Conservation (phyloP, 768 basidiomycete species). For the Leccinum boreale region DNA sequence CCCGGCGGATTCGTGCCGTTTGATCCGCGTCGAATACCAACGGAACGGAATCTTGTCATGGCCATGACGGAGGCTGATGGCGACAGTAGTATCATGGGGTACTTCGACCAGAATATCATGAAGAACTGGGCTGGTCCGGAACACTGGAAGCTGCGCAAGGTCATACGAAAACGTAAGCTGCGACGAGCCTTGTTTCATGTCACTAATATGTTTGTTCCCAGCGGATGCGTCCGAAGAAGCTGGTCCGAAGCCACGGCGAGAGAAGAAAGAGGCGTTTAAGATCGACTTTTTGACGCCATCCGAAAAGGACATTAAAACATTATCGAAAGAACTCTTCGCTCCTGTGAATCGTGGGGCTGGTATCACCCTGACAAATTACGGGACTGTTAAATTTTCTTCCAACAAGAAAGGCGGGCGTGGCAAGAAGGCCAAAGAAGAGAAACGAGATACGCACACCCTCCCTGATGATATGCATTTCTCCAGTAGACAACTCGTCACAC, state of each 20-base stretch:
- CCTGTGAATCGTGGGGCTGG: conserved; percentile 67
- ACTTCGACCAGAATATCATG: conserved; percentile 81
- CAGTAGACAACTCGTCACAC: conserved; percentile 79
- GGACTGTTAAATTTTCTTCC: conserved; percentile 23
- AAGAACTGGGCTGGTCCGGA: conserved; percentile 99
- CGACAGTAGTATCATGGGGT: conserved; percentile 65
- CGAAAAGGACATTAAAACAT: conserved; percentile 57
- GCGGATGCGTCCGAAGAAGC: conserved; percentile 51
- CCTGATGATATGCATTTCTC: conserved; percentile 99
- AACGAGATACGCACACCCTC: conserved; percentile 70
- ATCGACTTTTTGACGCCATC: conserved; percentile 72
- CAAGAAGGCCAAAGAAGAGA: conserved; percentile 53
- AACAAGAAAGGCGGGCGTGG: conserved; percentile 40
- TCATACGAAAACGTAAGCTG: conserved; percentile 70
- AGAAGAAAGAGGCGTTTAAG: conserved; percentile 77
- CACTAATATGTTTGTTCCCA: conserved; percentile 15
- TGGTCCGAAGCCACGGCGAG: conserved; percentile 54
- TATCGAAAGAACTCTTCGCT: conserved; percentile 72
- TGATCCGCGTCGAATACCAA: conserved; percentile 77
- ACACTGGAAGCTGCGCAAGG: conserved; percentile 92
- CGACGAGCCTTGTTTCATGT: not conserved
- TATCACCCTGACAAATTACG: conserved; percentile 63
- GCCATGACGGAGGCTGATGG: conserved; percentile 74
- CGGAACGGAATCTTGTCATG: conserved; percentile 79
- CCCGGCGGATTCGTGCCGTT: conserved; percentile 68